Conservation (phyloP, 208 protist species). For the Wallacemonas collosoma region DNA sequence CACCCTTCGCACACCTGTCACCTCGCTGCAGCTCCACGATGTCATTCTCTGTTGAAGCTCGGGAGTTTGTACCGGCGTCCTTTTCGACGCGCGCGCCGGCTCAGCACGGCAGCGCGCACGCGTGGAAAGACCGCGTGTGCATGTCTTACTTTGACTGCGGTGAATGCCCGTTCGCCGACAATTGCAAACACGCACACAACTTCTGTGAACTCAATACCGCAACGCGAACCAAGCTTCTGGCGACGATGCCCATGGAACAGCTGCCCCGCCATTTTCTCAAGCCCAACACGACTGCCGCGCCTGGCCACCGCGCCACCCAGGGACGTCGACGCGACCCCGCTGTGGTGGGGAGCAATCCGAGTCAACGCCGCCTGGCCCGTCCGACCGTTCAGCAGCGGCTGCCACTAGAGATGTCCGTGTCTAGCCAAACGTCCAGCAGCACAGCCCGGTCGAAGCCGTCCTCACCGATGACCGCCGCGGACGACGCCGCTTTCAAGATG, state of each 20-base stretch:
- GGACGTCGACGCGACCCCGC: slow-evolving; percentile 8
- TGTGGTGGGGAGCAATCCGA: slow-evolving; percentile 20
- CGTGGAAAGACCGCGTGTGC: slow-evolving; percentile 63
- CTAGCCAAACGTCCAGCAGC: slow-evolving; percentile 43
- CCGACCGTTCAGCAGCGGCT: slow-evolving; percentile 13
- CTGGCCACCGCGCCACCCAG: neutral
- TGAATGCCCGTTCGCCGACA: slow-evolving; percentile 53
- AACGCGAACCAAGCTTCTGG: slow-evolving; percentile 62
- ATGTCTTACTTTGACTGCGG: slow-evolving; percentile 71
- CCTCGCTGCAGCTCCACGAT: slow-evolving; percentile 16
- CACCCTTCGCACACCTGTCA: neutral
- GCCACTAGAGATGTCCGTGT: slow-evolving; percentile 24
- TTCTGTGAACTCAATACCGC: slow-evolving; percentile 56
- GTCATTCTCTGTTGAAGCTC: slow-evolving; percentile 54
- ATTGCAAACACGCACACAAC: slow-evolving; percentile 76
- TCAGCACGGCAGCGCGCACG: neutral
- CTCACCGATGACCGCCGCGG: slow-evolving; percentile 5
- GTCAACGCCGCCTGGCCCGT: slow-evolving; percentile 7
- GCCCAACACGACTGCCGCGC: neutral
- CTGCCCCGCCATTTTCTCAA: slow-evolving; percentile 71
- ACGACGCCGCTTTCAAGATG: slow-evolving; percentile 43
- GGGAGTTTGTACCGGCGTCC: slow-evolving; percentile 29
- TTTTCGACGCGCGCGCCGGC: neutral
- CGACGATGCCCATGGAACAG: slow-evolving; percentile 46
- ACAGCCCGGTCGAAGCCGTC: slow-evolving; percentile 17